Evolutionary conservation across 257 asterid genomes (phyloP), one percentile per base, ranked within the genome.

Genomic region (Pogostemon cablin): DNA sequence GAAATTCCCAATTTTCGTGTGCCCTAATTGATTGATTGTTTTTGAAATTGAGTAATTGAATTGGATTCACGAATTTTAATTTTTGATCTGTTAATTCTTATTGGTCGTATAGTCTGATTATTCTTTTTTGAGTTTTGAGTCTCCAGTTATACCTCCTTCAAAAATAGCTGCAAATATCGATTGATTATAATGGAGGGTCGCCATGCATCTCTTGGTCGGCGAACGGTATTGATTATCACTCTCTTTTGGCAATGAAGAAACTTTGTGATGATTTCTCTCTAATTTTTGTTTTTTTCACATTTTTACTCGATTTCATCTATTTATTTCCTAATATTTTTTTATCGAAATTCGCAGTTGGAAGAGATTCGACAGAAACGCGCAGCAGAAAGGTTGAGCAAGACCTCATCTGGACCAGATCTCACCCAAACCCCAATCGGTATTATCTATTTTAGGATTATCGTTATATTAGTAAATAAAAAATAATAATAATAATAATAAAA

Each of bases 351-450:
- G 65, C 89, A 93, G 99, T 56, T 93, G 87, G 98, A 87, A 73
- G 99, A 91, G 59, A 93, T 93, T 91, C 96, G 99, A 9, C 96
- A 82, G 80, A 93, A 87, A 84, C 89, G 99, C 72, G 96, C 98
- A 2, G 96, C 96, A 39, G 96, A 91, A 80, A 79, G 92, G 75
- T 77, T 89, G 83, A 85, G 86, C 87, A 89, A 95, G 80, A 76
- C 82, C 4, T 60, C 95, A 9, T 89, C 98, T 7, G 96, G 90
- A 79, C 83, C 86, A 60, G 99, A 91, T 95, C 95, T 95, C 67
- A 47, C 84, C 71, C 81, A 80, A 65, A 69, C 35, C 69, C 79
- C 88, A 32, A 72, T 57, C 75, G 91, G 96, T 90, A 74, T 3
- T n/a, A 4, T 49, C 25, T 68, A 7, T 73, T 77, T 40, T 42